phyloP scores from a whole-genome alignment of 2,329 filamentous ascomycete species.

The Pseudogymnoascus sp. region DNA sequence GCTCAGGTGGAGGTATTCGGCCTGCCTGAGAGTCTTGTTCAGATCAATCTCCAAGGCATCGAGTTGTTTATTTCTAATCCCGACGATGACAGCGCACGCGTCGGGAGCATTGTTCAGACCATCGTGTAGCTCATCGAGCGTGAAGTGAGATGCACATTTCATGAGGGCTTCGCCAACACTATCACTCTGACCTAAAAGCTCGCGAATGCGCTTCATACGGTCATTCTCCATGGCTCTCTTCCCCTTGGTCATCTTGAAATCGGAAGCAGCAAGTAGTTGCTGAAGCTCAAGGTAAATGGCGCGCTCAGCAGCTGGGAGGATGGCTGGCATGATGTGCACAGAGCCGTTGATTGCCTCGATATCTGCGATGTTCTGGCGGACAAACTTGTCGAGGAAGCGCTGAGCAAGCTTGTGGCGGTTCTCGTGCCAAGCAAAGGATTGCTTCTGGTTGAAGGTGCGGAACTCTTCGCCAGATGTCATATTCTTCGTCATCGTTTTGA shows the following conservation, averaged over 20 bases:
- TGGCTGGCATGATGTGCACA: conserved; percentile 36
- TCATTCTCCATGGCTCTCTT: conserved; percentile 31
- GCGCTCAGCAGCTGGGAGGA: conserved; percentile 39
- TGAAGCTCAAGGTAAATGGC: conserved; percentile 47
- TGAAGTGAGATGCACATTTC: conserved; percentile 35
- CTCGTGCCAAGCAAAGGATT: conserved; percentile 43
- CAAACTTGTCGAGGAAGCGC: conserved; percentile 40
- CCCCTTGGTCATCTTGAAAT: conserved; percentile 33
- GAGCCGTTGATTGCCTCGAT: conserved; percentile 36
- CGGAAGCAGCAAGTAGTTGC: conserved; percentile 42
- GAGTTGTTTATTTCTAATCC: conserved; percentile 22
- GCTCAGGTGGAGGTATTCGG: conserved; percentile 26
- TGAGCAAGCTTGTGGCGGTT: conserved; percentile 44
- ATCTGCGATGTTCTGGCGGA: conserved; percentile 33
- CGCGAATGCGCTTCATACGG: conserved; percentile 32
- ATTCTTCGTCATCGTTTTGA: conserved; percentile 34
- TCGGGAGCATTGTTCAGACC: conserved; percentile 23
- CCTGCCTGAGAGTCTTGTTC: conserved; percentile 19
- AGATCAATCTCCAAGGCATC: conserved; percentile 21
- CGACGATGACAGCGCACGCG: conserved; percentile 29
- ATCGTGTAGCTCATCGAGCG: conserved; percentile 23
- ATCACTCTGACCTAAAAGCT: conserved; percentile 36
- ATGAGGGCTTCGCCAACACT: conserved; percentile 46
- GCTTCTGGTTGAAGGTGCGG: conserved; percentile 39
- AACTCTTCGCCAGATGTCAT: conserved; percentile 47